Evolutionary conservation across 2,329 filamentous ascomycete genomes (phyloP).

Genomic region (Epichloe bromicola): DNA sequence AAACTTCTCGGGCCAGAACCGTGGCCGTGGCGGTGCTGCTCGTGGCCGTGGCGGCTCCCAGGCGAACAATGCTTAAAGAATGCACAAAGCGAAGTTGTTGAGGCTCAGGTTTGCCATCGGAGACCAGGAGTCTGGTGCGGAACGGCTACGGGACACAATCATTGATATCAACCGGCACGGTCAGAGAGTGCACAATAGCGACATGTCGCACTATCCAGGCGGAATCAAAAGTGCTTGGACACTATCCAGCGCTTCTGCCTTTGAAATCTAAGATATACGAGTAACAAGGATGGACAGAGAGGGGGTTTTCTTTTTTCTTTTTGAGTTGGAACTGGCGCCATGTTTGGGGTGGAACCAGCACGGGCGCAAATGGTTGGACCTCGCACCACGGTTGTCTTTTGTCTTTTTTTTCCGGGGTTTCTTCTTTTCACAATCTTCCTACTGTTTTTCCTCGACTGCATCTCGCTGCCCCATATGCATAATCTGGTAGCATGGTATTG

Average conservation of each 20-base stretch:
- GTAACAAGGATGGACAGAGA: constrained; percentile 11
- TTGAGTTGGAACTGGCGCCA: constrained; percentile 21
- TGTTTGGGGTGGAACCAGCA: constrained; percentile 13
- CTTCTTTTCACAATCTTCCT: background rate
- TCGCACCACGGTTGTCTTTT: constrained; percentile 8
- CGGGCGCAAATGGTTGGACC: constrained; percentile 9
- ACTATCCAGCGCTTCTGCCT: background rate
- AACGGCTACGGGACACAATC: background rate
- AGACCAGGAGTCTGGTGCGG: background rate
- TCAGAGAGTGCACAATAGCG: background rate
- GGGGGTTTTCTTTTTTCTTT: constrained; percentile 8
- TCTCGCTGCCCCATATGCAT: constrained; percentile 8
- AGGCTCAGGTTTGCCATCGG: background rate
- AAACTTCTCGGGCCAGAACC: constrained; percentile 52
- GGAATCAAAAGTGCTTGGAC: background rate
- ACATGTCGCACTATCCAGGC: background rate
- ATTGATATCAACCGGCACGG: background rate
- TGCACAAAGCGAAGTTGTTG: background rate
- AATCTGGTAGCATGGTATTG: constrained; percentile 5
- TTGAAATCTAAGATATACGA: background rate
- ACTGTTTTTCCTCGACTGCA: constrained; percentile 9
- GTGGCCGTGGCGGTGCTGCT: constrained; percentile 53
- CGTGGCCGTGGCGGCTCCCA: constrained; percentile 51
- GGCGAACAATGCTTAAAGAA: constrained; percentile 35
- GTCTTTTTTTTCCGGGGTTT: background rate